A percentile compares a stretch with the other conserved stretches of the same genome.
Conservation (phyloP, 2,329 filamentous ascomycete genomes). For the Alternaria conjuncta region DNA sequence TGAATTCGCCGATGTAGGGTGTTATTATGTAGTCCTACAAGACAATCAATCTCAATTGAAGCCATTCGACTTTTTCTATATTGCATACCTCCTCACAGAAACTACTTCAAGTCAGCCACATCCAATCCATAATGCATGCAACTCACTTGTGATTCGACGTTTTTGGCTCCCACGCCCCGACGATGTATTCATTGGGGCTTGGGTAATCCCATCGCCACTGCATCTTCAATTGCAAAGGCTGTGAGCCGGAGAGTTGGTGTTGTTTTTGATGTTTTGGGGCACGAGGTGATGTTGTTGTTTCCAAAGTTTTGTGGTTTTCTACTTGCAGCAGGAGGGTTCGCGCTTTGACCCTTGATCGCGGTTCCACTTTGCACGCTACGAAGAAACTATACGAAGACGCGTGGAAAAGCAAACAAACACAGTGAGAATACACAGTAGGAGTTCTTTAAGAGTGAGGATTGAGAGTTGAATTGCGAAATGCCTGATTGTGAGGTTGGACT, state of each 20-base stretch:
- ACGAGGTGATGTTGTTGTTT: neutral
- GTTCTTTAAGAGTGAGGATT: neutral
- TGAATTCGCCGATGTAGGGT: slow-evolving; percentile 60
- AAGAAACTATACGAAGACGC: neutral
- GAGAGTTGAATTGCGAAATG: neutral
- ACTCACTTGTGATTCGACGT: slow-evolving; percentile 46
- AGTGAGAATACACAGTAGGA: neutral
- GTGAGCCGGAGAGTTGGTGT: neutral
- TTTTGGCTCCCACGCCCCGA: slow-evolving; percentile 34
- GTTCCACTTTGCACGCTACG: neutral
- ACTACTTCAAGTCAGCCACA: slow-evolving; percentile 27
- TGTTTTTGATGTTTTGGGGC: neutral
- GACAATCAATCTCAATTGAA: too few relatives aligned
- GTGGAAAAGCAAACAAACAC: neutral
- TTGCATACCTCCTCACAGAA: slow-evolving; percentile 50
- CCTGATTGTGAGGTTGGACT: neutral
- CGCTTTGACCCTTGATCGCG: neutral
- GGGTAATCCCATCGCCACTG: slow-evolving; percentile 38
- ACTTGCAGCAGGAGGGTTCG: neutral
- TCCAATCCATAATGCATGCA: neutral
- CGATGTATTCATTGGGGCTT: slow-evolving; percentile 17
- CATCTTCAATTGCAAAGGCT: slow-evolving; percentile 12
- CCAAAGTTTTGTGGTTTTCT: neutral
- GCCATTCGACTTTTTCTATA: too few relatives aligned
- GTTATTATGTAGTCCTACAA: slow-evolving; percentile 61